phyloP scores from a whole-genome alignment of 768 basidiomycete species.

The Lactarius sp. region DNA sequence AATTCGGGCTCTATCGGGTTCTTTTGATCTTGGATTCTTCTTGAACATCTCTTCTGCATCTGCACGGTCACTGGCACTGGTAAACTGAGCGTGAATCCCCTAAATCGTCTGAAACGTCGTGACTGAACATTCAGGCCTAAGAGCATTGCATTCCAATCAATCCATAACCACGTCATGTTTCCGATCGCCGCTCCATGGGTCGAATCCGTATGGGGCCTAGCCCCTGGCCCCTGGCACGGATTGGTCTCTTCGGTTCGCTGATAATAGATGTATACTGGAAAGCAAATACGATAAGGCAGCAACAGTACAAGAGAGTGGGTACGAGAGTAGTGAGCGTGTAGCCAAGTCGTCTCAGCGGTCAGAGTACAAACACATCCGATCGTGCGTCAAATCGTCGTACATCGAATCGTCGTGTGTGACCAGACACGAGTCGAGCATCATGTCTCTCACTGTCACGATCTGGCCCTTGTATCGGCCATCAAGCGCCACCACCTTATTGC shows the following conservation, averaged over 20 bases:
- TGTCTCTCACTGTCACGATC: conserved; percentile 22
- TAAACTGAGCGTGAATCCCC: background rate
- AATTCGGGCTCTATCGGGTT: background rate
- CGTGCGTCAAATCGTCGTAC: conserved; percentile 24
- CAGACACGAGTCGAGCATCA: conserved; percentile 20
- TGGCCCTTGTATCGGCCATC: conserved; percentile 41
- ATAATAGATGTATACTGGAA: background rate
- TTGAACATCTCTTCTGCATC: background rate
- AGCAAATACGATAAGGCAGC: background rate
- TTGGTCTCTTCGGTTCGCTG: background rate
- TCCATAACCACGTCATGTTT: background rate
- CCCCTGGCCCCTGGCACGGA: background rate
- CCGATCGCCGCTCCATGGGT: background rate
- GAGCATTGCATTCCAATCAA: background rate
- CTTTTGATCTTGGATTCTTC: background rate
- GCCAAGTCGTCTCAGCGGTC: conserved; percentile 7
- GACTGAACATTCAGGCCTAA: background rate
- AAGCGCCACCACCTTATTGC: conserved; percentile 48
- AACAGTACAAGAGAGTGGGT: background rate
- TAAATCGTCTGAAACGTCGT: background rate
- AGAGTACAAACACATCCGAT: conserved; percentile 19
- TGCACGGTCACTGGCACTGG: background rate
- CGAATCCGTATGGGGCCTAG: background rate
- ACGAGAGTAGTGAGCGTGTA: background rate
- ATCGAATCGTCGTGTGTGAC: conserved; percentile 22